These are phyloP conservation scores for Trypanosoma rangeli DNA, from an alignment of 208 protist species.

Conservation along the genomic window DNA sequence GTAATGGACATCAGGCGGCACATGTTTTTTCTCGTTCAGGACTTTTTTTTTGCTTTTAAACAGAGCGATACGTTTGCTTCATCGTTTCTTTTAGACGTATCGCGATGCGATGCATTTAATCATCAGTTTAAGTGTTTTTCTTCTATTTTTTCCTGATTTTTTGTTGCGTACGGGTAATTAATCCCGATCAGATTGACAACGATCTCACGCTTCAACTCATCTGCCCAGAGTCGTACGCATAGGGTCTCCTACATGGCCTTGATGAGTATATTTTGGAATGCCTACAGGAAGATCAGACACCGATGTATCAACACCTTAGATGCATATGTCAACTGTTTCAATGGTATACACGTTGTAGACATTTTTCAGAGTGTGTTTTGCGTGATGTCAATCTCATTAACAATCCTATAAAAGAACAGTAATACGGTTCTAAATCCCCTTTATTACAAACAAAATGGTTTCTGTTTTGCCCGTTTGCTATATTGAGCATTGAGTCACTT, in stretches of 20 bases:
- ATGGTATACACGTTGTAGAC: constrained; percentile 86
- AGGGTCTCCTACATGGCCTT: constrained; percentile 87
- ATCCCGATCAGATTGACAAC: constrained; percentile 76
- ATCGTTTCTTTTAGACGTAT: constrained; percentile 62
- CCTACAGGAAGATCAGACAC: constrained; percentile 80
- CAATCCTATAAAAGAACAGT: constrained; percentile 81
- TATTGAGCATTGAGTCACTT: constrained; percentile 67
- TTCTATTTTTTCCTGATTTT: constrained; percentile 71
- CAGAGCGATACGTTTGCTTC: constrained; percentile 81
- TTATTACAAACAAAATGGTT: constrained; percentile 72
- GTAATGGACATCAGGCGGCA: constrained; percentile 84
- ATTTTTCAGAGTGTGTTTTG: constrained; percentile 74
- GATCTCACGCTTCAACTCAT: constrained; percentile 85
- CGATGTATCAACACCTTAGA: constrained; percentile 72
- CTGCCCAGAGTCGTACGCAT: constrained; percentile 85
- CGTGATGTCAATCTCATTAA: constrained; percentile 70
- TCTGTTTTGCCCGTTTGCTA: constrained; percentile 84
- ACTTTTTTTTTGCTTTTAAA: constrained; percentile 71
- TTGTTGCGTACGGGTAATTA: constrained; percentile 59
- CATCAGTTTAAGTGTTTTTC: constrained; percentile 56
- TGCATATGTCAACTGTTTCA: constrained; percentile 78
- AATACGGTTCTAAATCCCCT: constrained; percentile 69
- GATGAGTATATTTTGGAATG: constrained; percentile 89
- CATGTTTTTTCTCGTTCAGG: constrained; percentile 84
- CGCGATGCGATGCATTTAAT: constrained; percentile 58